Percentiles rank a stretch among this genome's conserved stretches.
Conservation (phyloP, 2,329 filamentous ascomycete genomes). For the Aureobasidium sp. region DNA sequence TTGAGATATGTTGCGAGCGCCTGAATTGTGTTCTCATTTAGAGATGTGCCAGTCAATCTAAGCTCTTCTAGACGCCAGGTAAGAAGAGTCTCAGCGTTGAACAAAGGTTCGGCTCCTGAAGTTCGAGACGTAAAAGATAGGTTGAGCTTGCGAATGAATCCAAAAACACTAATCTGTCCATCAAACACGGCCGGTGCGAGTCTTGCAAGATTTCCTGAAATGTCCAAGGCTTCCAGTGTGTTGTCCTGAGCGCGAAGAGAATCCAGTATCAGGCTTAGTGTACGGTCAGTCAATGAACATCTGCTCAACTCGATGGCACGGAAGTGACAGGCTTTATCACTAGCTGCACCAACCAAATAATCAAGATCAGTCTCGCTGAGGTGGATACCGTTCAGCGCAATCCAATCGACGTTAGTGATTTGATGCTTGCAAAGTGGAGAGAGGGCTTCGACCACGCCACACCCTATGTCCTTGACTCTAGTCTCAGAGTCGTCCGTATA, state of each 20-base stretch:
- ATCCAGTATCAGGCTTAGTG: slow-evolving; percentile 56
- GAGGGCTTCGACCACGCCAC: slow-evolving; percentile 62
- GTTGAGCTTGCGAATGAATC: slow-evolving; percentile 58
- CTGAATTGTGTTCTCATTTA: slow-evolving; percentile 58
- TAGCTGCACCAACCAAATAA: slow-evolving; percentile 59
- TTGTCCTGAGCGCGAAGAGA: slow-evolving; percentile 58
- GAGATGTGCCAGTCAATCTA: slow-evolving; percentile 54
- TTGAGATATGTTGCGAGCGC: slow-evolving; percentile 55
- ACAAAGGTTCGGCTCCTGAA: slow-evolving; percentile 56
- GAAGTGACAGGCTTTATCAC: slow-evolving; percentile 57
- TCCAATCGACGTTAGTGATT: slow-evolving; percentile 64
- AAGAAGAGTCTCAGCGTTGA: slow-evolving; percentile 58
- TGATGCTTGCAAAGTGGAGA: slow-evolving; percentile 61
- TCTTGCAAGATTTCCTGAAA: slow-evolving; percentile 60
- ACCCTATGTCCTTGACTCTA: slow-evolving; percentile 52
- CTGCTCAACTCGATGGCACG: slow-evolving; percentile 61
- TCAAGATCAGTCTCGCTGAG: slow-evolving; percentile 67
- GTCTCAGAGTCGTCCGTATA: slow-evolving; percentile 40
- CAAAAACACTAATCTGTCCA: slow-evolving; percentile 59
- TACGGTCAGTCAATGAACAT: slow-evolving; percentile 53
- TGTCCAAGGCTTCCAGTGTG: slow-evolving; percentile 60
- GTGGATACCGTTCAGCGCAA: slow-evolving; percentile 60
- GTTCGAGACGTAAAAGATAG: slow-evolving; percentile 59
- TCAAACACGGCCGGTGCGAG: slow-evolving; percentile 59
- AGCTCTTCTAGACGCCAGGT: slow-evolving; percentile 63